These are phyloP conservation scores for Lasiodiplodia gonubiensis DNA, from an alignment of 2,329 filamentous ascomycete species.

Conservation along the genomic window DNA sequence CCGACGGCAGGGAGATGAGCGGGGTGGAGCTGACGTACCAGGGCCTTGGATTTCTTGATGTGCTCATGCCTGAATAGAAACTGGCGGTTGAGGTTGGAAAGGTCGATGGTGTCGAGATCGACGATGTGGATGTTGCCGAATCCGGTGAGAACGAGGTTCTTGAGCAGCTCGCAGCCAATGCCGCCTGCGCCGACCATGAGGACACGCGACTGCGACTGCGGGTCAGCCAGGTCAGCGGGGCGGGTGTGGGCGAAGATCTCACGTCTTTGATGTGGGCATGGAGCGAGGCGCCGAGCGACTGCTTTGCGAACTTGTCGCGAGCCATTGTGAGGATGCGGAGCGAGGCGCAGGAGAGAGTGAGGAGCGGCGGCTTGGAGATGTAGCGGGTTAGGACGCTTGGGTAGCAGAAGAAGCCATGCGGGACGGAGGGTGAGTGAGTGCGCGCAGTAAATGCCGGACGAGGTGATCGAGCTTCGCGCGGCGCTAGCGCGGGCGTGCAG, in stretches of 20 bases:
- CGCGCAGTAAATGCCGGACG: slow-evolving; percentile 22
- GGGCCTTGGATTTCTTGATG: slow-evolving; percentile 95
- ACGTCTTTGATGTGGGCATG: slow-evolving; percentile 74
- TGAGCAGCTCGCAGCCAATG: slow-evolving; percentile 96
- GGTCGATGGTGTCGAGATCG: slow-evolving; percentile 96
- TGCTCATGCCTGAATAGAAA: slow-evolving; percentile 97
- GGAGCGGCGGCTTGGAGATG: slow-evolving; percentile 21
- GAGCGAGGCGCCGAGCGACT: slow-evolving; percentile 70
- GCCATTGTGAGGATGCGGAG: slow-evolving; percentile 44
- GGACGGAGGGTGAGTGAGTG: slow-evolving; percentile 12
- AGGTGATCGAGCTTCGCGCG: slow-evolving; percentile 24
- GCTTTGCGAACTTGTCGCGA: slow-evolving; percentile 57
- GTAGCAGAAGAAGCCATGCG: slow-evolving; percentile 28
- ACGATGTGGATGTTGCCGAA: slow-evolving; percentile 95
- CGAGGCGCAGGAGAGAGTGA: slow-evolving; percentile 25
- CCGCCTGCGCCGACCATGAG: slow-evolving; percentile 96
- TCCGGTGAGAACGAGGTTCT: slow-evolving; percentile 90
- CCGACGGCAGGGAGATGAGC: neutral
- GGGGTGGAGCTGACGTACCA: slow-evolving; percentile 63
- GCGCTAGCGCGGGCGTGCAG: slow-evolving; percentile 24
- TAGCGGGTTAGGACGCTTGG: slow-evolving; percentile 20
- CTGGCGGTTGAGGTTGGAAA: slow-evolving; percentile 96
- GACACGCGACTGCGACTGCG: slow-evolving; percentile 70
- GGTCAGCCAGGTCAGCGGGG: slow-evolving; percentile 36
- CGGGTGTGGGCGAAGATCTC: slow-evolving; percentile 37